Evolutionary conservation across 1,284 basidiomycete species (phyloP).

Genomic region (Trametes versicolor): DNA sequence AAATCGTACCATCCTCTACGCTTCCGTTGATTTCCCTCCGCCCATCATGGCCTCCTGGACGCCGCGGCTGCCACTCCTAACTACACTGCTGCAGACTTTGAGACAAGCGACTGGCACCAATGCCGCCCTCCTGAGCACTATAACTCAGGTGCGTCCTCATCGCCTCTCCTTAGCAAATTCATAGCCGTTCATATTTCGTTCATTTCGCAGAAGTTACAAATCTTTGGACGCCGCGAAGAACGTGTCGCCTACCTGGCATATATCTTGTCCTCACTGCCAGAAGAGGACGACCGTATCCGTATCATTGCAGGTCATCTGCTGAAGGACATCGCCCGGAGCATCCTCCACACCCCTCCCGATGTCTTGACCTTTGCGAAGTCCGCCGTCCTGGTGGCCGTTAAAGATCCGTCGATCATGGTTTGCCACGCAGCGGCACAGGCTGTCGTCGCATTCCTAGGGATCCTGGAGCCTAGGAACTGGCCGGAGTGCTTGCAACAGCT

Average conservation of each 20-base stretch:
- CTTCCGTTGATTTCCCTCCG: too few relatives aligned
- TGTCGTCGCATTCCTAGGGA: slow-evolving; percentile 87
- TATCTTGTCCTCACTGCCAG: slow-evolving; percentile 84
- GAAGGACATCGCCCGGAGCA: slow-evolving; percentile 91
- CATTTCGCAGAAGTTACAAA: slow-evolving; percentile 81
- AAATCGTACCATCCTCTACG: too few relatives aligned
- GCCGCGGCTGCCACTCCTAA: slow-evolving; percentile 79
- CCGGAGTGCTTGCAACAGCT: slow-evolving; percentile 90
- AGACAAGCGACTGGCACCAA: slow-evolving; percentile 86
- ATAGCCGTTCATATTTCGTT: slow-evolving; percentile 29
- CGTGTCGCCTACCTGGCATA: slow-evolving; percentile 98
- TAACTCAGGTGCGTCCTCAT: slow-evolving; percentile 72
- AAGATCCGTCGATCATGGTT: slow-evolving; percentile 84
- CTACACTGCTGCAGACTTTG: slow-evolving; percentile 85
- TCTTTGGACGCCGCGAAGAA: slow-evolving; percentile 89
- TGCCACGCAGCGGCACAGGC: slow-evolving; percentile 92
- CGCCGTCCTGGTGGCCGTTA: slow-evolving; percentile 84
- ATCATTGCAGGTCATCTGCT: slow-evolving; percentile 96
- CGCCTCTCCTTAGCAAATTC: slow-evolving; percentile 18
- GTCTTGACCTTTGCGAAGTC: slow-evolving; percentile 85
- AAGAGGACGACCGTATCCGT: slow-evolving; percentile 91
- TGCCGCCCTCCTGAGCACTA: slow-evolving; percentile 70
- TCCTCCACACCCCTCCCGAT: slow-evolving; percentile 71
- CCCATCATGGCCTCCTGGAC: slow-evolving; percentile 75
- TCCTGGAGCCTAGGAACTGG: slow-evolving; percentile 90